Evolutionary conservation across 108 stramenopile genomes (phyloP).

Genomic region (Nitzschia putrida): DNA sequence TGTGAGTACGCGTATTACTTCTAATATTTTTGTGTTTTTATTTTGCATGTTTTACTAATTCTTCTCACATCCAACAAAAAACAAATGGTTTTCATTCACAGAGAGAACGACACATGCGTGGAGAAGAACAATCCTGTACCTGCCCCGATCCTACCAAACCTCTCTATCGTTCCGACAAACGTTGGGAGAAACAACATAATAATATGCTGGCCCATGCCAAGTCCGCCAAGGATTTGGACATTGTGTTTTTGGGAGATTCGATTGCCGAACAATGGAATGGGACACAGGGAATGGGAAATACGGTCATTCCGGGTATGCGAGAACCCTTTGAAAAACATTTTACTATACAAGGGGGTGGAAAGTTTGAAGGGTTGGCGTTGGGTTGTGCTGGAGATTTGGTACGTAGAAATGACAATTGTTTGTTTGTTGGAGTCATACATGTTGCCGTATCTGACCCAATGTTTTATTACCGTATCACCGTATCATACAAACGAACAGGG

Average conservation of each 20-base stretch:
- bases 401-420: slow-evolving; percentile 8
- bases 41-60: slow-evolving; percentile 8
- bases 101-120: slow-evolving; percentile 1
- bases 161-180: neutral
- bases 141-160: slow-evolving; percentile 38
- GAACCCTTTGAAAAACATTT: slow-evolving; percentile 30
- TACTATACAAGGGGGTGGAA: slow-evolving; percentile 28
- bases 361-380: slow-evolving; percentile 27
- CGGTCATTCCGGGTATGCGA: slow-evolving; percentile 8
- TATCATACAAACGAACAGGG: slow-evolving; percentile 16
- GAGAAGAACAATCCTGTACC: slow-evolving; percentile 20
- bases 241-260: slow-evolving; percentile 44
- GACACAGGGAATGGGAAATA: slow-evolving; percentile 22
- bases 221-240: slow-evolving; percentile 22
- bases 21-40: neutral
- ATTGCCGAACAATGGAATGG: slow-evolving; percentile 38
- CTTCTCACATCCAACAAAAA: neutral
- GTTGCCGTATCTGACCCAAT: neutral
- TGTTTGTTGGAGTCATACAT: neutral
- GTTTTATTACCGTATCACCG: neutral
- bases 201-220: slow-evolving; percentile 24
- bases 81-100: neutral
- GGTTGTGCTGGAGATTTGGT: slow-evolving; percentile 39
- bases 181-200: slow-evolving; percentile 34
- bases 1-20: slow-evolving; percentile 19